Conservation (phyloP, 192 early-diverging fungal genomes). For the Haplosporangium gracile region DNA sequence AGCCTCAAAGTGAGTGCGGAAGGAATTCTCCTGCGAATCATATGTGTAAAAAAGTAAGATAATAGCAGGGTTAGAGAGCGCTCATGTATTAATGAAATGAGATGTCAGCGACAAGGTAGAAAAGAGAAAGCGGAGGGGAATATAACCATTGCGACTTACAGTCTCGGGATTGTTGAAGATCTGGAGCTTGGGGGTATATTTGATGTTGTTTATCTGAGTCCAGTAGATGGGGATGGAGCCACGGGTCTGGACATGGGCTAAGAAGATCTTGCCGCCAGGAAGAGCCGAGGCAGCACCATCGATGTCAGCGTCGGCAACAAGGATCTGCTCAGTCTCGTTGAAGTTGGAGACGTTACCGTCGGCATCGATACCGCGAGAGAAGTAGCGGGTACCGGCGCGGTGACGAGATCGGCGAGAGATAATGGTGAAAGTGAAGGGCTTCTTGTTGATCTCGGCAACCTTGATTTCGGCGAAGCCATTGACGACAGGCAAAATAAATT, state of each 20-base stretch:
- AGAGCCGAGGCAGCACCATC: constrained; percentile 45
- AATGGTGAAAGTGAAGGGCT: constrained; percentile 83
- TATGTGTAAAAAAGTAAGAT: neutral
- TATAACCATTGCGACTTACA: constrained; percentile 57
- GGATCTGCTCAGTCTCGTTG: constrained; percentile 97
- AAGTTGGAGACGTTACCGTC: constrained; percentile 96
- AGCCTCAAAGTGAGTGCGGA: constrained; percentile 79
- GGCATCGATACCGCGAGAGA: constrained; percentile 93
- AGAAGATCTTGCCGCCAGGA: constrained; percentile 59
- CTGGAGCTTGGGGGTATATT: constrained; percentile 90
- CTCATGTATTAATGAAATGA: neutral
- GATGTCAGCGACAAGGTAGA: neutral
- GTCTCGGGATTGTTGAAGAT: constrained; percentile 76
- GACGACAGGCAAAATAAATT: constrained; percentile 91
- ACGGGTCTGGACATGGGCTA: constrained; percentile 93
- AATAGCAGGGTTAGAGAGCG: constrained; percentile 25
- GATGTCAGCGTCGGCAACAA: constrained; percentile 68
- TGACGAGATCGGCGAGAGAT: constrained; percentile 87
- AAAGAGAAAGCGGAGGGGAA: neutral
- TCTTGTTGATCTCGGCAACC: constrained; percentile 71
- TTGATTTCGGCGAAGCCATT: constrained; percentile 86
- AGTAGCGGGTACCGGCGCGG: constrained; percentile 91
- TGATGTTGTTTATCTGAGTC: constrained; percentile 92
- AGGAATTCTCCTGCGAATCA: constrained; percentile 67
- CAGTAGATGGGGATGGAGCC: constrained; percentile 97